Evolutionary conservation across 1,139 yeast species (phyloP).

Genomic region (Debaryomycetaceae sp.): DNA sequence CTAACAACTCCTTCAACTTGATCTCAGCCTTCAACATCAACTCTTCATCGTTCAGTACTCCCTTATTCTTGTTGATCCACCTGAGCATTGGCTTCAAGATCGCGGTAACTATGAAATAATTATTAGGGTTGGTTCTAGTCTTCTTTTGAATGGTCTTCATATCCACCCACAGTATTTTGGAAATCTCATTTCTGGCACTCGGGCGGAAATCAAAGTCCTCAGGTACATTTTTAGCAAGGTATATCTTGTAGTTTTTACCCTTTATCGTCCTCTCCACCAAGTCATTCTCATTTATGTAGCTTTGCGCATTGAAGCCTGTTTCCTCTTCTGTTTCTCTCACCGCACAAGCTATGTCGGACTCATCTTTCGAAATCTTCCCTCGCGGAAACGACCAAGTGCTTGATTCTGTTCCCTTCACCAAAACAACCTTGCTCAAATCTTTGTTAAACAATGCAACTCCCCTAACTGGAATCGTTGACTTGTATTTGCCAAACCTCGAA

Average conservation of each 20-base stretch:
- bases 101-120: slow-evolving; percentile 56
- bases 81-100: slow-evolving; percentile 57
- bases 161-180: slow-evolving; percentile 48
- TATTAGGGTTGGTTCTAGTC: slow-evolving; percentile 39
- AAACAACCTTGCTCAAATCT: slow-evolving; percentile 63
- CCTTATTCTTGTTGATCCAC: slow-evolving; percentile 57
- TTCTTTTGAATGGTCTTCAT: slow-evolving; percentile 33
- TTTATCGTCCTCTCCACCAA: slow-evolving; percentile 76
- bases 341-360: slow-evolving; percentile 75
- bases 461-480: slow-evolving; percentile 89
- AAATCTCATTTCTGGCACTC: slow-evolving; percentile 82
- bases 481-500: slow-evolving; percentile 76
- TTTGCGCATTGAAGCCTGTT: slow-evolving; percentile 84
- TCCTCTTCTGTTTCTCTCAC: slow-evolving; percentile 87
- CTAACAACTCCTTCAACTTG: slow-evolving; percentile 61
- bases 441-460: slow-evolving; percentile 88
- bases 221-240: slow-evolving; percentile 74
- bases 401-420: slow-evolving; percentile 88
- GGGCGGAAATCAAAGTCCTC: slow-evolving; percentile 75
- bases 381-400: slow-evolving; percentile 92
- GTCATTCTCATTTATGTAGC: slow-evolving; percentile 63
- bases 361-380: slow-evolving; percentile 94
- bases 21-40: slow-evolving; percentile 56
- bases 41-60: slow-evolving; percentile 53
- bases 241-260: slow-evolving; percentile 86